Percentiles rank a stretch among this genome's conserved stretches.
phyloP scores from a whole-genome alignment of 495 filamentous ascomycete genomes.

The Lasiosphaeris hirsuta region DNA sequence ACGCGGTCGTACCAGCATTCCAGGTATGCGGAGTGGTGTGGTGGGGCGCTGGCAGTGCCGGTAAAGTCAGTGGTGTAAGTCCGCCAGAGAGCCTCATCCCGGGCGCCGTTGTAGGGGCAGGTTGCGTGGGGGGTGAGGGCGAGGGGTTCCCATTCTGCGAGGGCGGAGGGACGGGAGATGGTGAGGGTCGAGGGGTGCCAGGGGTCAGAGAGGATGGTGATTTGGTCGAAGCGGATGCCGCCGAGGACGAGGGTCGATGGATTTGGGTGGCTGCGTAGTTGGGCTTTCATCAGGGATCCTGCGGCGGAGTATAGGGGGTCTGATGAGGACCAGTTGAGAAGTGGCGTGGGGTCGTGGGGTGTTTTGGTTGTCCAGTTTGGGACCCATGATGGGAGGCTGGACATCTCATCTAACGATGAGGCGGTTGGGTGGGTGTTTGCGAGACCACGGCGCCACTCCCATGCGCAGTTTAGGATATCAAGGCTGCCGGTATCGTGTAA shows the following conservation, averaged over 20 bases:
- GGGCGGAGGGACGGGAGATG: neutral
- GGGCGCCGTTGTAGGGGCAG: neutral
- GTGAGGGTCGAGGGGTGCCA: neutral
- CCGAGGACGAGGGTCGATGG: neutral
- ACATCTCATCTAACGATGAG: neutral
- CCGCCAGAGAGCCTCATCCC: neutral
- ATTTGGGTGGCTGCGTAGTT: neutral
- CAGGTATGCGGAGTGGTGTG: neutral
- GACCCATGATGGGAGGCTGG: neutral
- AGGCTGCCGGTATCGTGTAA: neutral
- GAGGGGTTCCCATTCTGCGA: neutral
- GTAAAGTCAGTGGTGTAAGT: conserved; percentile 1
- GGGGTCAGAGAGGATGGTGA: neutral
- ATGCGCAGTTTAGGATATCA: neutral
- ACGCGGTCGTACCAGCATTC: conserved; percentile 2
- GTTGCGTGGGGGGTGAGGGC: neutral
- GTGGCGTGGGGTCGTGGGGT: neutral
- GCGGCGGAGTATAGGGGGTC: neutral
- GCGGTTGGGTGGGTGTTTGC: neutral
- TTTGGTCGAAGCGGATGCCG: conserved; percentile 1
- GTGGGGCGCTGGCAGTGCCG: neutral
- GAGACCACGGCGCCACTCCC: neutral
- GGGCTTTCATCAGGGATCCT: neutral
- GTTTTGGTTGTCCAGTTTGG: neutral
- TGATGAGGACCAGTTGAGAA: neutral